These are phyloP conservation scores for Xylaria cubensis DNA, from an alignment of 495 filamentous ascomycete species.

Conservation along the genomic window DNA sequence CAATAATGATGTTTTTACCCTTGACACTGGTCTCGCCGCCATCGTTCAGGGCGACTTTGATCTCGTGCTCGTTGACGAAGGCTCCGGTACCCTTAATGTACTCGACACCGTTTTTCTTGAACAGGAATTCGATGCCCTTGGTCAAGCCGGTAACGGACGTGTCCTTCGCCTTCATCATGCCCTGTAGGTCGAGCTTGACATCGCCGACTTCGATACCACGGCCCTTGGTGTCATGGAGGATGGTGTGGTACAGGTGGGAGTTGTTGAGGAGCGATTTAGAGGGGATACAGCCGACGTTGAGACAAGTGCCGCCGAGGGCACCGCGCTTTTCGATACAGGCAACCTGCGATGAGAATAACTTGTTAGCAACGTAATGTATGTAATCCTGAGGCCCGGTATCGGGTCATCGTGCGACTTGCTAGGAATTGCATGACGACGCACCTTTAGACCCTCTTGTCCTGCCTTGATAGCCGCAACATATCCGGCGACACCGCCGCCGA, in stretches of 20 bases:
- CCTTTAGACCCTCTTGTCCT: constrained; percentile 96
- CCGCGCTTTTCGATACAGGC: constrained; percentile 99
- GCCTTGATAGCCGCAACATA: constrained; percentile 99
- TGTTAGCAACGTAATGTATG: constrained; percentile 26
- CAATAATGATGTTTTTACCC: constrained; percentile 97
- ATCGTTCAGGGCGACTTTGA: constrained; percentile 87
- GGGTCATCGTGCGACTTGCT: constrained; percentile 7
- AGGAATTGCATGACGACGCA: constrained; percentile 39
- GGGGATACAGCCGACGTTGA: constrained; percentile 99
- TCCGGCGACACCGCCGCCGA: constrained; percentile 96
- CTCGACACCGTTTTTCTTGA: constrained; percentile 99
- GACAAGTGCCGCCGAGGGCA: constrained; percentile 91
- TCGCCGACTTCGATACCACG: constrained; percentile 93
- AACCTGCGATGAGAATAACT: constrained; percentile 62
- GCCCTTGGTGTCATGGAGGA: constrained; percentile 95
- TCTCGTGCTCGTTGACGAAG: constrained; percentile 86
- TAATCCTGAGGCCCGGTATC: background rate
- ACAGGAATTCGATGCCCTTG: constrained; percentile 95
- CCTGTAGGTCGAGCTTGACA: constrained; percentile 91
- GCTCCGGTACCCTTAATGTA: constrained; percentile 92
- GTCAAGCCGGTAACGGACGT: constrained; percentile 86
- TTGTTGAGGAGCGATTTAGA: constrained; percentile 99
- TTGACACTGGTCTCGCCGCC: constrained; percentile 83
- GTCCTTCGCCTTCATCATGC: constrained; percentile 99
- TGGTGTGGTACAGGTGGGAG: constrained; percentile 97